These are phyloP conservation scores for Aureobasidium musti DNA, from an alignment of 2,329 filamentous ascomycete genomes.

Conservation along the genomic window DNA sequence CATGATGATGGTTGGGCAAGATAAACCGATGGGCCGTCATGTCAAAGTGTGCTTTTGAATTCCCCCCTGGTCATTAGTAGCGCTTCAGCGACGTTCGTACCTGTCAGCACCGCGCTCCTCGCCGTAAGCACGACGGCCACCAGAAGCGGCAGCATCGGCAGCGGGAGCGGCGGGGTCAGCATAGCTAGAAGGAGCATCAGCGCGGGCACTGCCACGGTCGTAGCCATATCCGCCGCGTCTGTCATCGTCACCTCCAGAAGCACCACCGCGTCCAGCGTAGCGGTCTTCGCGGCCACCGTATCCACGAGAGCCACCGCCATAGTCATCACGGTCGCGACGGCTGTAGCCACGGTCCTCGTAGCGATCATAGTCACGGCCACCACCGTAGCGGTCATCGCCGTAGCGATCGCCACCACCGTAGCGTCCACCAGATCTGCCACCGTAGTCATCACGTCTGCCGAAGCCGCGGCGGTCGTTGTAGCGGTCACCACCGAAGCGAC, in stretches of 20 bases:
- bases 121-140: conserved; percentile 27
- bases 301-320: conserved; percentile 21
- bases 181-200: conserved; percentile 25
- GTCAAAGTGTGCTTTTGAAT: conserved; percentile 19
- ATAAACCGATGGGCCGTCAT: conserved; percentile 26
- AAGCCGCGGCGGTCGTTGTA: conserved; percentile 40
- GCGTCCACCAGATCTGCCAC: conserved; percentile 52
- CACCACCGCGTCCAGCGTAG: conserved; percentile 38
- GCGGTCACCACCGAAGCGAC: conserved; percentile 43
- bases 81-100: conserved; percentile 30
- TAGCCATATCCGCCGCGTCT: conserved; percentile 45
- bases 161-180: conserved; percentile 26
- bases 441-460: conserved; percentile 52
- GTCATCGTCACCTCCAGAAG: conserved; percentile 37
- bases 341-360: conserved; percentile 48
- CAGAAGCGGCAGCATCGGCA: conserved; percentile 23
- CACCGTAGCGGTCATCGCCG: conserved; percentile 42
- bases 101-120: conserved; percentile 29
- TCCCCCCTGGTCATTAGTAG: conserved; percentile 27
- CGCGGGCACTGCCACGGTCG: conserved; percentile 38
- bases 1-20: conserved; percentile 29
- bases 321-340: conserved; percentile 35
- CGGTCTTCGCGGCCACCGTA: conserved; percentile 31
- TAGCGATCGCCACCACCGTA: conserved; percentile 48
- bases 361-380: conserved; percentile 46